Base-by-base conservation (phyloP, 2,329 filamentous ascomycete species). In the Colletotrichum lentis region DNA sequence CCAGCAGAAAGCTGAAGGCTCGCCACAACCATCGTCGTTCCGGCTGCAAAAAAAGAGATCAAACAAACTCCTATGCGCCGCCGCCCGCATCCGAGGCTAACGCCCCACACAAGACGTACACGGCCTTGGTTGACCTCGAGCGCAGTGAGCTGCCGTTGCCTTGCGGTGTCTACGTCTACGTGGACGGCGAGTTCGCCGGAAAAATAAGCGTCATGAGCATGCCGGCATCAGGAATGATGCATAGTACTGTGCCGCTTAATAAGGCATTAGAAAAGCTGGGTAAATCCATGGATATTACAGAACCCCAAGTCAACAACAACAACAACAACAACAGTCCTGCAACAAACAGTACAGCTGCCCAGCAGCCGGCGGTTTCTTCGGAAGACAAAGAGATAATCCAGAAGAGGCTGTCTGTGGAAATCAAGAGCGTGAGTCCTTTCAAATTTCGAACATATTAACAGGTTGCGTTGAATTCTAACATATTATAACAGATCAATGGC, bases 81-180 rank as follows among this genome's bases (percentile, higher is more conserved):
- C n/a, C n/a, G n/a, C n/a, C n/a, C n/a, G n/a, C n/a, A n/a, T n/a
- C n/a, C n/a, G n/a, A n/a, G n/a, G n/a, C 24, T 4, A 3, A 39
- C 24, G 12, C 4, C 14, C 5, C 62, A 14, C n/a, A 39, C 37
- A 67, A 62, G 44, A 66, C 69, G 62, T 81, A 76, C 76, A 79
- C 80, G 69, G 78, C 74, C 35, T 69, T 74, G 24, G 64, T 81
- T 20, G 57, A 73, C 43, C 70, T 81, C 20, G 74, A 81, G 39
- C 76, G 78, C 27, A 70, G 73, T 10, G 73, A 80, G 64, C 69
- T 81, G 41, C 74, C 77, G 69, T 73, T 77, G 3, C 80, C 80
- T 20, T 77, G 75, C 67, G 72, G 74, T 37, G 73, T 81, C 55
- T 73, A 76, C 53, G 57, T 82, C 49, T 79, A 75, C 46, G 69